Evolutionary conservation across 768 basidiomycete genomes (phyloP).

Genomic region (Naematelia encephala): DNA sequence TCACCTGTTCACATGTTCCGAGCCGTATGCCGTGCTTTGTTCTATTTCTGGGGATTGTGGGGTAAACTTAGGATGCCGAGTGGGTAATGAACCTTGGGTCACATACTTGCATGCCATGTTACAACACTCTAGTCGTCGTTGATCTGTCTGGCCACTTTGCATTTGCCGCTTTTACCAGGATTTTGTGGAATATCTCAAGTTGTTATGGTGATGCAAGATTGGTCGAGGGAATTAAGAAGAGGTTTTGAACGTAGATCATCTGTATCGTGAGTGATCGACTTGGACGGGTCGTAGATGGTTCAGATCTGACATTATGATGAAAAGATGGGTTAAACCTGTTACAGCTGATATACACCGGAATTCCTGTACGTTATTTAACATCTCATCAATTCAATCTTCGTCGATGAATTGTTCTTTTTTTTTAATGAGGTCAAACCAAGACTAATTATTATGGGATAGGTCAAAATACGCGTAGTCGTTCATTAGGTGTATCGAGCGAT

Average conservation of each 20-base stretch:
- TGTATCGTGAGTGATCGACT: not conserved
- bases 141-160: too few species aligned
- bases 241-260: not conserved
- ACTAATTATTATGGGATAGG: not conserved
- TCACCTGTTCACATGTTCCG: not conserved
- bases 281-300: not conserved
- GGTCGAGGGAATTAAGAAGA: not conserved
- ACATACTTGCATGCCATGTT: too few species aligned
- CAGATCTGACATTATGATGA: not conserved
- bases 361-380: not conserved
- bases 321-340: not conserved
- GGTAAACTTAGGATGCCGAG: not conserved
- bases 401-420: too few species aligned
- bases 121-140: too few species aligned
- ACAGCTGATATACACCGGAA: not conserved
- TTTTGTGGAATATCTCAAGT: not conserved
- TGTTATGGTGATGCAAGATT: not conserved
- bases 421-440: too few species aligned
- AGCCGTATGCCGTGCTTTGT: not conserved
- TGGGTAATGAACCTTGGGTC: not conserved
- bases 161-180: not conserved
- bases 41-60: not conserved
- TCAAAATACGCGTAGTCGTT: not conserved
- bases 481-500: not conserved
- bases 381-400: too few species aligned